phyloP scores from a whole-genome alignment of 371 early-diverging fungal genomes.

The Mucor piriformis region DNA sequence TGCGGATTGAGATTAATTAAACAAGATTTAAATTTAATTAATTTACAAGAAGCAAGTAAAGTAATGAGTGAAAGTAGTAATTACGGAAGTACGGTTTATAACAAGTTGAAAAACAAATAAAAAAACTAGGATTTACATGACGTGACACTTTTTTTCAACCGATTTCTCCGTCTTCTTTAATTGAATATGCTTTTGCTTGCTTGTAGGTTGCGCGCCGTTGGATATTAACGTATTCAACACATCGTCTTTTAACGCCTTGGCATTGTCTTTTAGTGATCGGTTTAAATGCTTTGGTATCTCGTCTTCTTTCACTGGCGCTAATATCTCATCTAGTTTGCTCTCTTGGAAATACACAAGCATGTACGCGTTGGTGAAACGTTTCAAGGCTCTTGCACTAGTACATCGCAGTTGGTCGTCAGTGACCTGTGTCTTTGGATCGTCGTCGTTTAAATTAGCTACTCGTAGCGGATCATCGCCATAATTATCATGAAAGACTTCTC shows the following conservation, averaged over 20 bases:
- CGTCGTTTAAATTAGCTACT: slow-evolving; percentile 10
- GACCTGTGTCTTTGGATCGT: not conserved
- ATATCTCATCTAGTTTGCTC: slow-evolving; percentile 66
- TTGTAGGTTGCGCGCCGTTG: not conserved
- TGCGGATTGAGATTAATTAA: slow-evolving; percentile 55
- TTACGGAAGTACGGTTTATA: slow-evolving; percentile 51
- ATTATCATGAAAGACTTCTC: slow-evolving; percentile 94
- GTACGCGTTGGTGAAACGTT: slow-evolving; percentile 67
- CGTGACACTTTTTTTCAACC: slow-evolving; percentile 24
- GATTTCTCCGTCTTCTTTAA: slow-evolving; percentile 20
- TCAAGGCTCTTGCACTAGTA: slow-evolving; percentile 20
- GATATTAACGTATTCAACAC: slow-evolving; percentile 23
- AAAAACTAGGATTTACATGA: slow-evolving; percentile 27
- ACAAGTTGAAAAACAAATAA: slow-evolving; percentile 23
- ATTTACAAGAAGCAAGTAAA: slow-evolving; percentile 38
- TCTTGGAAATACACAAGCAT: slow-evolving; percentile 94
- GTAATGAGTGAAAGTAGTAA: slow-evolving; percentile 58
- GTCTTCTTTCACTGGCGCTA: slow-evolving; percentile 59
- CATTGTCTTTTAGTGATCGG: slow-evolving; percentile 23
- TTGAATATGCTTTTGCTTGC: slow-evolving; percentile 21
- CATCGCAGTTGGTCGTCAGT: slow-evolving; percentile 21
- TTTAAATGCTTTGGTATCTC: slow-evolving; percentile 68
- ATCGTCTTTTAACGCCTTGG: slow-evolving; percentile 56
- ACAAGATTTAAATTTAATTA: slow-evolving; percentile 38
- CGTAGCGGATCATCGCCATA: slow-evolving; percentile 82